Percentiles rank a stretch among this genome's conserved stretches.
Conservation (phyloP, 495 filamentous ascomycete species). For the Recurvomyces mirabilis region DNA sequence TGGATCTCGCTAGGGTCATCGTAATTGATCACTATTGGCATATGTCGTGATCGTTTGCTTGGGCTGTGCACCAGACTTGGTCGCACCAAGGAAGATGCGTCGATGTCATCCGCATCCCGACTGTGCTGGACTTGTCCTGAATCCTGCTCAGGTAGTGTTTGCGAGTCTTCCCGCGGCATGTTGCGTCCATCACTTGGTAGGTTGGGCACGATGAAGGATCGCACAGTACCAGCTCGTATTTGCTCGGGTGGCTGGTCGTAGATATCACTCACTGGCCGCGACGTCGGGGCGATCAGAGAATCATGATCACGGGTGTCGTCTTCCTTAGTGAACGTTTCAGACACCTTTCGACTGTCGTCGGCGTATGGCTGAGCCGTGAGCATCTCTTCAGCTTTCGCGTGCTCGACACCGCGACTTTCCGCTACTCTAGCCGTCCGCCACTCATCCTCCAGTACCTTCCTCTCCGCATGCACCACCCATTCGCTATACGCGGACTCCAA, state of each 20-base stretch:
- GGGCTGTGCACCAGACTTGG: background rate
- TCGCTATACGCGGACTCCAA: slow-evolving; percentile 69
- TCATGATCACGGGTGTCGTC: background rate
- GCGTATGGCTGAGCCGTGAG: background rate
- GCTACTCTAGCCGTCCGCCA: slow-evolving; percentile 6
- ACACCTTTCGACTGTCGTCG: background rate
- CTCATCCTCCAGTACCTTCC: slow-evolving; percentile 29
- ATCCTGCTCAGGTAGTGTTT: slow-evolving; percentile 1
- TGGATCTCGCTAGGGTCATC: background rate
- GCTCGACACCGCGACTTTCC: background rate
- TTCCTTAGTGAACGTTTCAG: background rate
- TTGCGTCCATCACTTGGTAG: too few relatives aligned
- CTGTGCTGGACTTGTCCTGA: background rate
- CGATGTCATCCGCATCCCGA: too few relatives aligned
- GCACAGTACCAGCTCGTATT: too few relatives aligned
- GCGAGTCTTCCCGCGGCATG: slow-evolving; percentile 3
- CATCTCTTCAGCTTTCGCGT: background rate
- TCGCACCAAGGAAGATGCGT: background rate
- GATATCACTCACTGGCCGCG: background rate
- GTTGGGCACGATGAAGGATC: too few relatives aligned
- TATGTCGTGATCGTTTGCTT: slow-evolving; percentile 1
- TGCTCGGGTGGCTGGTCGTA: background rate
- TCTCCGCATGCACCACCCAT: slow-evolving; percentile 48
- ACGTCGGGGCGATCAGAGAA: background rate
- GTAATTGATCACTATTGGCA: slow-evolving; percentile 10